Conservation (phyloP, 345 rosid species). For the Salix suchowensis region DNA sequence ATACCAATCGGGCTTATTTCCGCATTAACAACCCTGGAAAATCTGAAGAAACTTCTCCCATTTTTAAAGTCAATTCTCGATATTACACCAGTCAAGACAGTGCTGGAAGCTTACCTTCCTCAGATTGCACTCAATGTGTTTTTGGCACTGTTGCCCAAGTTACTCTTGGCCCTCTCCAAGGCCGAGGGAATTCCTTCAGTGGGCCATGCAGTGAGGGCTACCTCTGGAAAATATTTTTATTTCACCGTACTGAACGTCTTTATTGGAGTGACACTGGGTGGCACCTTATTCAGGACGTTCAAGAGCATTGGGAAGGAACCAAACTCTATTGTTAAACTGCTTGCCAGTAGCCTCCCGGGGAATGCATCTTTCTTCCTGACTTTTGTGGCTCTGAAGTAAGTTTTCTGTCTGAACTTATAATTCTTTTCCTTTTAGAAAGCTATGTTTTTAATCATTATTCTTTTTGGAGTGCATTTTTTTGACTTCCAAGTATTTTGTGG, state of each 20-base stretch:
- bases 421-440: neutral
- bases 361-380: slow-evolving; percentile 93
- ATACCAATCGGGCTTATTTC: slow-evolving; percentile 67
- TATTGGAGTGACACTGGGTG: slow-evolving; percentile 77
- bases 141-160: slow-evolving; percentile 62
- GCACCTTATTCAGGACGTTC: slow-evolving; percentile 49
- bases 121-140: slow-evolving; percentile 74
- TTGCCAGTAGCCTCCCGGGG: slow-evolving; percentile 66
- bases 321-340: slow-evolving; percentile 22
- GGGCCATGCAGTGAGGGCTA: slow-evolving; percentile 71
- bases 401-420: neutral
- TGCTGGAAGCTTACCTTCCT: slow-evolving; percentile 83
- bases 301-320: slow-evolving; percentile 49
- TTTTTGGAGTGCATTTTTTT: neutral
- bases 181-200: slow-evolving; percentile 67
- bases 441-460: neutral
- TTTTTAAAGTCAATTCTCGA: slow-evolving; percentile 58
- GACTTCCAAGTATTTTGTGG: slow-evolving; percentile 1
- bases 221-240: slow-evolving; percentile 87
- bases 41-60: slow-evolving; percentile 63
- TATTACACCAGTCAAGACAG: slow-evolving; percentile 37
- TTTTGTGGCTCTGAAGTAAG: slow-evolving; percentile 82
- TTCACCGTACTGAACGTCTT: slow-evolving; percentile 79
- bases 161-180: slow-evolving; percentile 79
- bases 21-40: slow-evolving; percentile 67